phyloP scores from a whole-genome alignment of 352 stramenopile genomes.

The Phytophthora brassicae region DNA sequence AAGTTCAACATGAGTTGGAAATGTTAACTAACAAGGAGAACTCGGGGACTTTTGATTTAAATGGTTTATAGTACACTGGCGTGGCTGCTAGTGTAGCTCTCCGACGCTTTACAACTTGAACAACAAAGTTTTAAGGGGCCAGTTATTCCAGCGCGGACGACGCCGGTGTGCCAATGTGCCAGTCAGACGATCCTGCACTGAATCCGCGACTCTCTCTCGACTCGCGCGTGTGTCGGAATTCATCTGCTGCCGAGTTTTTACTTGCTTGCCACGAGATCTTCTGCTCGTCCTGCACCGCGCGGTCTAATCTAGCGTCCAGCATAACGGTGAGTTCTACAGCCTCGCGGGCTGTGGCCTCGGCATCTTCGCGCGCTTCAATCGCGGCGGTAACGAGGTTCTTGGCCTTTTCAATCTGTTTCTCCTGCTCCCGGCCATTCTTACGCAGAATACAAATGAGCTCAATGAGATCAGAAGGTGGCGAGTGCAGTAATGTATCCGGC shows the following conservation, averaged over 20 bases:
- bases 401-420: slow-evolving; percentile 72
- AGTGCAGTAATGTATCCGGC: slow-evolving; percentile 49
- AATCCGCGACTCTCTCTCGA: slow-evolving; percentile 16
- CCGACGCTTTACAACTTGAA: slow-evolving; percentile 31
- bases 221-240: slow-evolving; percentile 21
- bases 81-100: slow-evolving; percentile 27
- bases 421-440: slow-evolving; percentile 71
- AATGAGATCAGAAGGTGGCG: slow-evolving; percentile 59
- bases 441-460: slow-evolving; percentile 72
- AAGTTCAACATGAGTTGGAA: slow-evolving; percentile 4
- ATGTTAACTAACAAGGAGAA: too few relatives aligned
- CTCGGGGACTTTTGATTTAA: slow-evolving; percentile 17
- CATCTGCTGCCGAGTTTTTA: slow-evolving; percentile 23
- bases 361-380: slow-evolving; percentile 76
- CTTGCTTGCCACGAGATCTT: slow-evolving; percentile 22
- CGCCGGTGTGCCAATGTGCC: slow-evolving; percentile 29
- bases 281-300: slow-evolving; percentile 48
- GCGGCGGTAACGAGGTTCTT: slow-evolving; percentile 73
- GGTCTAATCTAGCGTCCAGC: slow-evolving; percentile 75
- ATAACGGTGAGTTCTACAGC: slow-evolving; percentile 68
- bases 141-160: slow-evolving; percentile 27
- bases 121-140: slow-evolving; percentile 7
- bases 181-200: slow-evolving; percentile 23
- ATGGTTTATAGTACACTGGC: slow-evolving; percentile 38
- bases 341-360: slow-evolving; percentile 71